Conservation (phyloP, 495 filamentous ascomycete genomes). For the Tuber indicum region DNA sequence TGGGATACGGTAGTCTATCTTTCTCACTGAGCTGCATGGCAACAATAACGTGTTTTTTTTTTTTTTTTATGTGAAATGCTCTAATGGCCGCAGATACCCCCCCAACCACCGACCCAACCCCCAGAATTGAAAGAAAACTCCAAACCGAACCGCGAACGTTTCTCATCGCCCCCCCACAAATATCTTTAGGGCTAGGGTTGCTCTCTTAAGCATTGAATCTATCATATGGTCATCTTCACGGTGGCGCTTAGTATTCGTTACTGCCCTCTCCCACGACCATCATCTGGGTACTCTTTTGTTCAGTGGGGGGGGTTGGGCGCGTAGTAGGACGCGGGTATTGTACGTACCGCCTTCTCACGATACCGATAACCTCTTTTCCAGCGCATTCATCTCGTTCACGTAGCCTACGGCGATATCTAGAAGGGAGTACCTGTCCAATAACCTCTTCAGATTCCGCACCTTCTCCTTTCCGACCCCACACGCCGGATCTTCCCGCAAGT, state of each 20-base stretch:
- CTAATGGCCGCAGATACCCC: neutral
- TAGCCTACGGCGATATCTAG: neutral
- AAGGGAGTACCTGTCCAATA: neutral
- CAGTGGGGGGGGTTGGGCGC: neutral
- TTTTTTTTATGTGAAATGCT: no score
- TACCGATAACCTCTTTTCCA: neutral
- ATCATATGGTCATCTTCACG: neutral
- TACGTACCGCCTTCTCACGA: neutral
- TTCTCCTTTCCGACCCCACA: neutral
- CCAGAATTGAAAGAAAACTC: neutral
- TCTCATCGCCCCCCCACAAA: neutral
- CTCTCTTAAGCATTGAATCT: neutral
- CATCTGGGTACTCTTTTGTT: neutral
- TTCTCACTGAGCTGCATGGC: neutral
- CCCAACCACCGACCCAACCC: neutral
- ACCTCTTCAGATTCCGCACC: neutral
- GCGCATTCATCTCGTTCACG: neutral
- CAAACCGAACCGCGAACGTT: neutral
- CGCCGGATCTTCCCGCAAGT: neutral
- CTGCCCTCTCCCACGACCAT: neutral
- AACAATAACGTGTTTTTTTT: neutral
- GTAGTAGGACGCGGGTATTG: neutral
- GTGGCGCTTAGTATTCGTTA: neutral
- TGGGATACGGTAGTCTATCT: no score
- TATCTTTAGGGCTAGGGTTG: neutral